phyloP scores from a whole-genome alignment of 2,329 filamentous ascomycete species.

The Fusarium sp. region DNA sequence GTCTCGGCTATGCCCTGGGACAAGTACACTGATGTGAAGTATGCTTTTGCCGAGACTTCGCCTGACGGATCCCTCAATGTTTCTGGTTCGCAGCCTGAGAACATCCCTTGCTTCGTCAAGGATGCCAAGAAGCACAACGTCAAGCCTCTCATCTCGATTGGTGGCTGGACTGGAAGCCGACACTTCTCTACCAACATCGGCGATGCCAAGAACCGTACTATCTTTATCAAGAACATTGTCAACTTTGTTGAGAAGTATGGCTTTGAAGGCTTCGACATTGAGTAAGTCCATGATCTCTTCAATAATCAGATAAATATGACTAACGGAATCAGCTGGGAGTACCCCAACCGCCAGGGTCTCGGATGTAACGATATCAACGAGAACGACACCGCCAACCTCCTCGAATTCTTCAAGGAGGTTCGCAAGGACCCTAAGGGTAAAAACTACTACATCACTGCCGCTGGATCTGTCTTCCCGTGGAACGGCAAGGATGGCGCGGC shows the following conservation, averaged over 20 bases:
- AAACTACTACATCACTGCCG: constrained; percentile 23
- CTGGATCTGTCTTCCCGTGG: constrained; percentile 31
- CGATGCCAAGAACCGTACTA: constrained; percentile 29
- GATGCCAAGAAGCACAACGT: constrained; percentile 30
- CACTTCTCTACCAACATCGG: constrained; percentile 27
- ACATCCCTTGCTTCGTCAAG: constrained; percentile 18
- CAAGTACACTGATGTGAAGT: constrained; percentile 35
- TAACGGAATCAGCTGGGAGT: constrained; percentile 24
- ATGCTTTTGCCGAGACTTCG: constrained; percentile 33
- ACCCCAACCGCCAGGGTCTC: constrained; percentile 34
- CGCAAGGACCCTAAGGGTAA: constrained; percentile 24
- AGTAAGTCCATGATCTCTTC: constrained; percentile 15
- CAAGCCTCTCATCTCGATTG: constrained; percentile 29
- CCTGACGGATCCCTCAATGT: constrained; percentile 24
- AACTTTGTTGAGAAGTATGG: constrained; percentile 21
- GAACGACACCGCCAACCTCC: constrained; percentile 30
- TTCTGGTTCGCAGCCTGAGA: constrained; percentile 12
- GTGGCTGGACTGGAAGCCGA: constrained; percentile 31
- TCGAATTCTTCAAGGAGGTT: constrained; percentile 29
- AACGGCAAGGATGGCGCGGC: constrained; percentile 16
- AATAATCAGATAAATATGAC: no score
- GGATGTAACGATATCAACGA: constrained; percentile 35
- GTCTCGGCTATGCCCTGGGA: constrained; percentile 29
- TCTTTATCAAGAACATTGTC: constrained; percentile 16
- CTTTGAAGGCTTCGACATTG: constrained; percentile 32